Evolutionary conservation across 2,329 filamentous ascomycete genomes (phyloP).

Genomic region (Lecanicillium sp.): DNA sequence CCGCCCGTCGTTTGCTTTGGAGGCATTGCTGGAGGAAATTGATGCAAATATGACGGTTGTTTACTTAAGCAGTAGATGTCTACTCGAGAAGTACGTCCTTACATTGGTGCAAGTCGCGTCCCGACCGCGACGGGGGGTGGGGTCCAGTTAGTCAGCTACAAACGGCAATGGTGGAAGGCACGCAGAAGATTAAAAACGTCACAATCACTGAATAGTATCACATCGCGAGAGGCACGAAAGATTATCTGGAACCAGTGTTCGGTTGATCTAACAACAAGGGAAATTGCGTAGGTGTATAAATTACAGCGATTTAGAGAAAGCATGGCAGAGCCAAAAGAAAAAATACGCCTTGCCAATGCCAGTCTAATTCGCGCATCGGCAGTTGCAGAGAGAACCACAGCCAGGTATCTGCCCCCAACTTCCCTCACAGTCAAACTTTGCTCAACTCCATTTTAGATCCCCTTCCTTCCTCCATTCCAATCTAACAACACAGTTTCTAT

Average conservation of each 20-base stretch:
- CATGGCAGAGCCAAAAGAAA: constrained; percentile 35
- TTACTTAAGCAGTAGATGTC: no score
- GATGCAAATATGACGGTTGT: not conserved
- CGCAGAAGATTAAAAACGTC: not conserved
- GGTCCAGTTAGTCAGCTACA: no score
- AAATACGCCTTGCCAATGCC: constrained; percentile 40
- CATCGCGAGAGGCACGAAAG: constrained; percentile 16
- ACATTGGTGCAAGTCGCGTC: no score
- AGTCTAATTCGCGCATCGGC: constrained; percentile 38
- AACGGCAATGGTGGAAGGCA: no score
- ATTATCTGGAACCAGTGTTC: constrained; percentile 22
- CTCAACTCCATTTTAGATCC: constrained; percentile 33
- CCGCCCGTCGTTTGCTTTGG: constrained; percentile 29
- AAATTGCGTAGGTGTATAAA: constrained; percentile 54
- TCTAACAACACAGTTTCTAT: constrained; percentile 31
- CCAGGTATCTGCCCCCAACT: constrained; percentile 29
- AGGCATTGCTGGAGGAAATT: constrained; percentile 26
- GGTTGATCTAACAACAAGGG: constrained; percentile 26
- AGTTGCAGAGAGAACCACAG: constrained; percentile 30
- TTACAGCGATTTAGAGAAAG: constrained; percentile 51
- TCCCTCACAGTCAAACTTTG: constrained; percentile 37
- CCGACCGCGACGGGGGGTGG: no score
- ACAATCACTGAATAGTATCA: not conserved
- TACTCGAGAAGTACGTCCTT: no score
- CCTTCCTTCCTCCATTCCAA: constrained; percentile 12